phyloP scores from a whole-genome alignment of 1,139 yeast species.

The Komagataea norvegica region DNA sequence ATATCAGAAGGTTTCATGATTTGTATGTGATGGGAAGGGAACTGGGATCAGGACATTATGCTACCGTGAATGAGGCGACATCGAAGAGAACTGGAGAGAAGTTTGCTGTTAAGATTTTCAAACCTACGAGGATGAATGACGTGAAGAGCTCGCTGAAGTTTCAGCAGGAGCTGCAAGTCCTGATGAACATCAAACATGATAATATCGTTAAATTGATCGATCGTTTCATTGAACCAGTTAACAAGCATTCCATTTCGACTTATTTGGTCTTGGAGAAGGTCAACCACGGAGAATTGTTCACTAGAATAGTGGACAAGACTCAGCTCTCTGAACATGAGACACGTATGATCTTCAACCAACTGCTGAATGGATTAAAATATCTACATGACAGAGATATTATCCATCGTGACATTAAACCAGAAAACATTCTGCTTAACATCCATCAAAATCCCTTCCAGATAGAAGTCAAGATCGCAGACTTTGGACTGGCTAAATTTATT shows the following conservation, averaged over 20 bases:
- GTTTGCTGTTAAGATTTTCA: constrained; percentile 74
- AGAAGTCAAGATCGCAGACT: constrained; percentile 72
- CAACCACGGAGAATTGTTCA: constrained; percentile 71
- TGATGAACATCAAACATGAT: constrained; percentile 63
- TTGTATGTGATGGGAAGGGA: constrained; percentile 57
- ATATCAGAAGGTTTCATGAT: constrained; percentile 42
- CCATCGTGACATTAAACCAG: constrained; percentile 78
- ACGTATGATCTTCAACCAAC: constrained; percentile 53
- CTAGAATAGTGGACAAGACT: constrained; percentile 60
- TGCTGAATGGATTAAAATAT: constrained; percentile 57
- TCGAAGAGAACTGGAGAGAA: constrained; percentile 52
- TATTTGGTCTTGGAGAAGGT: constrained; percentile 69
- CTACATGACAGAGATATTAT: constrained; percentile 61
- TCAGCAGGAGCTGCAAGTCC: constrained; percentile 62
- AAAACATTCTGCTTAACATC: constrained; percentile 63
- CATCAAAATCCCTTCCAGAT: constrained; percentile 58
- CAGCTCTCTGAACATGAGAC: constrained; percentile 59
- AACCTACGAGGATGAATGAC: constrained; percentile 56
- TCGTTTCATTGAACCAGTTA: constrained; percentile 64
- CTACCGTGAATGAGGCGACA: constrained; percentile 67
- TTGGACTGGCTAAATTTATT: constrained; percentile 73
- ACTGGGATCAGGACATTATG: constrained; percentile 75
- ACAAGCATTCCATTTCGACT: constrained; percentile 50
- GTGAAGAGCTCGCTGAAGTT: constrained; percentile 43
- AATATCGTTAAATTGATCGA: constrained; percentile 66